Base-by-base conservation (phyloP, 1,284 basidiomycete genomes). In the Coniferiporia sulphurascens region DNA sequence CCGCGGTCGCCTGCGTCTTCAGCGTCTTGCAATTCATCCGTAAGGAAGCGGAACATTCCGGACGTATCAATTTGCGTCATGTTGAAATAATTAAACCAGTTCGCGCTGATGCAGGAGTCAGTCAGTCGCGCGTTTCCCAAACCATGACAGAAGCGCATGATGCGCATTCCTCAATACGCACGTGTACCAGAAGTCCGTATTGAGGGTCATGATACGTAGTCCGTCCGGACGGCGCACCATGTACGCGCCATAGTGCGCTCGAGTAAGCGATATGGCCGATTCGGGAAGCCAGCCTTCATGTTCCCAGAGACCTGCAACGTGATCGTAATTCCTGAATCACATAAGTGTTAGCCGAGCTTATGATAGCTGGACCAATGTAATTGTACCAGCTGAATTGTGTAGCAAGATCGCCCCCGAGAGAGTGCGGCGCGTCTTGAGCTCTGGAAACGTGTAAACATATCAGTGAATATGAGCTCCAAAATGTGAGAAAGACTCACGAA, bases 81-180 rank as follows among this genome's bases (percentile, higher is more conserved):
- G 67, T 92, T 87, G 72, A 93, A 85, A 68, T 85, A 91, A 68
- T 86, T 87, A 73, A 91, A 89, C 64, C 81, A 84, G 67, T 93
- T 91, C 8, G 81, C 75, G 52, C 82, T 83, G 48, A 12, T 36
- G 52, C 7, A 45, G 46, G 19, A 52, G 57, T 48, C 19, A 1
- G 15, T 41, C 38, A 41, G 36, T 38, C 32, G 19, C 15, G n/a
- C 17, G 19, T 46, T n/a, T 46, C 8, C 3, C 15, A 46, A 19
- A 19, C 15, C 19, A 12, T n/a, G 41, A 12, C 41, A 43, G n/a
- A 13, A 7, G 41, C 41, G 41, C 27, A 7, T 43, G 34, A 35
- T 17, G 35, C 65, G 65, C 27, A 27, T 61, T 68, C 51, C 6
- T 9, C 32, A 43, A 21, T 7, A 44, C 46, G 27, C 3, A 57